Evolutionary conservation across 371 early-diverging fungal genomes (phyloP), one percentile per base, ranked within the genome.

Genomic region (Rhizopus stolonifer): DNA sequence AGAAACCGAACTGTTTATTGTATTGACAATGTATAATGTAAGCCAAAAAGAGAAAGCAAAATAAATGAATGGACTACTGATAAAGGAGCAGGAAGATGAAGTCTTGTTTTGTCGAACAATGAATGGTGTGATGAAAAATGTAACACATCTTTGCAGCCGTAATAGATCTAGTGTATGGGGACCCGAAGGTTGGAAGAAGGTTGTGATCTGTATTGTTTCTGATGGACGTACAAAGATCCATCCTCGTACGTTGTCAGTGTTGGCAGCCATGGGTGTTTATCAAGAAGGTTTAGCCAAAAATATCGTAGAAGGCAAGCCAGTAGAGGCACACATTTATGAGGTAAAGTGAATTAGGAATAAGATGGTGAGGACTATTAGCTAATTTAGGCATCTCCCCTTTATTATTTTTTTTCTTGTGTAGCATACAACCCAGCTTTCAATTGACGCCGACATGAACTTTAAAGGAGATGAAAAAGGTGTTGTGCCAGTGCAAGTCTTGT

Each of bases 241-340:
- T 63, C 77, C 77, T 19, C 81, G 85, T 36, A 82, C 83, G 14
- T 68, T 90, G 26, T 80, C 83, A 44, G 75, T 87, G n/a, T 75
- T 92, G 45, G 89, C 87, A 22, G 65, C 88, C 25, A 74, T 90
- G 81, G 93, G 93, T 52, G 83, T 82, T 24, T 92, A 87, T 60
- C 90, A 89, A 61, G 90, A 90, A 19, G 91, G 89, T 50, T 66
- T 92, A 33, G 85, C 85, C 66, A 85, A 85, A 51, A 82, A 86
- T 58, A 54, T 77, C 29, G 86, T 89, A 22, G 80, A 79, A 50
- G 84, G 79, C 52, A 74, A 81, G 56, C 78, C 79, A 7, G 87
- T 87, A 15, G 74, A 77, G 51, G 89, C 87, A 5, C 93, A 92
- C 58, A 72, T 92, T 50, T 92, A 89, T 56, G 91, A 92, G 68